phyloP scores from a whole-genome alignment of 2,329 filamentous ascomycete species.

The Colletotrichum trifolii region DNA sequence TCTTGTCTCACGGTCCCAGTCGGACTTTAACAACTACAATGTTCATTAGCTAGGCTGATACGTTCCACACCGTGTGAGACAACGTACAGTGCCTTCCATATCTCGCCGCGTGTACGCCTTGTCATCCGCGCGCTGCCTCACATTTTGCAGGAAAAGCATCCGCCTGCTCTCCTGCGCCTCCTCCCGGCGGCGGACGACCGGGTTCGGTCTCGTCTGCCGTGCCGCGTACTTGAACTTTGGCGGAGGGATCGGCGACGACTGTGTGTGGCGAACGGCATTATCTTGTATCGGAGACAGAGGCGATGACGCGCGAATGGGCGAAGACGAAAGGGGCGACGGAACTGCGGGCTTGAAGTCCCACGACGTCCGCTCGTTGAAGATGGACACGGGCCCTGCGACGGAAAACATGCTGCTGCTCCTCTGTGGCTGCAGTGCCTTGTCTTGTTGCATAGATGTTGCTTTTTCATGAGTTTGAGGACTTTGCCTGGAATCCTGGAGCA shows the following conservation, averaged over 20 bases:
- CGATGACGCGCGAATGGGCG: slow-evolving; percentile 65
- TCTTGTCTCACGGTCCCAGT: slow-evolving; percentile 49
- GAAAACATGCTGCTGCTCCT: slow-evolving; percentile 52
- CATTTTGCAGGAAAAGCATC: slow-evolving; percentile 75
- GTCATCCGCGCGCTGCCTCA: slow-evolving; percentile 70
- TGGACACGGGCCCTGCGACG: slow-evolving; percentile 52
- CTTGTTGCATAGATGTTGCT: slow-evolving; percentile 46
- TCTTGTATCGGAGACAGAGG: slow-evolving; percentile 56
- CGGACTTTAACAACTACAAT: slow-evolving; percentile 48
- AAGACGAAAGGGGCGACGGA: slow-evolving; percentile 69
- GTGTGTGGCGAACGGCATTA: slow-evolving; percentile 55
- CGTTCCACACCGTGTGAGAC: too few species aligned
- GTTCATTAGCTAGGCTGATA: neutral
- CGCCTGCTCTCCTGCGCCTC: slow-evolving; percentile 72
- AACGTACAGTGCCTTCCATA: slow-evolving; percentile 68
- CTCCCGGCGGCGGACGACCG: slow-evolving; percentile 69
- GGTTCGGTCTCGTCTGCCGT: slow-evolving; percentile 70
- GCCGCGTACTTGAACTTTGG: slow-evolving; percentile 62
- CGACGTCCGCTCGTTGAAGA: slow-evolving; percentile 52
- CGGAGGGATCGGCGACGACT: slow-evolving; percentile 57
- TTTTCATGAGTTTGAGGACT: slow-evolving; percentile 1
- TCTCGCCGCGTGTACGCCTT: slow-evolving; percentile 69
- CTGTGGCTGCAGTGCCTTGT: slow-evolving; percentile 41
- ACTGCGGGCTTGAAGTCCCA: slow-evolving; percentile 60
- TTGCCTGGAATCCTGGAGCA: too few species aligned